These are phyloP conservation scores for Yamadazyma oceani DNA, from an alignment of 1,139 yeast genomes.

Conservation along the genomic window DNA sequence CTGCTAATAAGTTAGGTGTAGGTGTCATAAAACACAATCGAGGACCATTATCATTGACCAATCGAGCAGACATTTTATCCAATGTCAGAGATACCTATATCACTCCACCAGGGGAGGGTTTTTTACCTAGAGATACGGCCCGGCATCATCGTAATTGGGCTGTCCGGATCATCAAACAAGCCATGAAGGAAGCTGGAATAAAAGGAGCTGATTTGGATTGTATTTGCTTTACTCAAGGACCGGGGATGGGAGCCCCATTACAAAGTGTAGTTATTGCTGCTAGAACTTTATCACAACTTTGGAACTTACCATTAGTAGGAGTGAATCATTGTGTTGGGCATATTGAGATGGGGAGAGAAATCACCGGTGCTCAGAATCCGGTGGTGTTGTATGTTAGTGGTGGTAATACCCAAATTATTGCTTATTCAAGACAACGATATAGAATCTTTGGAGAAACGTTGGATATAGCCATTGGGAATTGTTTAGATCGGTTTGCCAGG, in stretches of 20 bases:
- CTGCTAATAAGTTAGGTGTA: constrained; percentile 93
- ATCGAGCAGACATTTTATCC: constrained; percentile 74
- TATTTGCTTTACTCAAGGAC: constrained; percentile 95
- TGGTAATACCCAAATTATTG: constrained; percentile 97
- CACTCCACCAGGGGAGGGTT: constrained; percentile 98
- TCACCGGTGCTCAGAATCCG: constrained; percentile 92
- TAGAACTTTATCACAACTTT: constrained; percentile 74
- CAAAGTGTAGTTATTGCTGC: constrained; percentile 94
- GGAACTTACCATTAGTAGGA: constrained; percentile 86
- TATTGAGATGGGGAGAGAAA: constrained; percentile 98
- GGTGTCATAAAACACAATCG: constrained; percentile 77
- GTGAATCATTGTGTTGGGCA: constrained; percentile 98
- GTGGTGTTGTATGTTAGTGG: constrained; percentile 97
- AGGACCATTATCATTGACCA: constrained; percentile 50
- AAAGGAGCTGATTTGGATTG: constrained; percentile 69
- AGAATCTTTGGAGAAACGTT: constrained; percentile 96
- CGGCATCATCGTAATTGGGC: constrained; percentile 96
- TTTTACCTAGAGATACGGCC: constrained; percentile 93
- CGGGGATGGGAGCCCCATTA: constrained; percentile 99
- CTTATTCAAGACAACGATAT: constrained; percentile 88
- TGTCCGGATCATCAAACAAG: constrained; percentile 69
- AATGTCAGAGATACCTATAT: constrained; percentile 92
- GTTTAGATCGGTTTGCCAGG: constrained; percentile 93
- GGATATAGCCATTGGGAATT: constrained; percentile 96
- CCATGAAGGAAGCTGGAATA: constrained; percentile 66